Evolutionary conservation across 2,329 filamentous ascomycete genomes (phyloP).

Genomic region (Scedosporium boydii): DNA sequence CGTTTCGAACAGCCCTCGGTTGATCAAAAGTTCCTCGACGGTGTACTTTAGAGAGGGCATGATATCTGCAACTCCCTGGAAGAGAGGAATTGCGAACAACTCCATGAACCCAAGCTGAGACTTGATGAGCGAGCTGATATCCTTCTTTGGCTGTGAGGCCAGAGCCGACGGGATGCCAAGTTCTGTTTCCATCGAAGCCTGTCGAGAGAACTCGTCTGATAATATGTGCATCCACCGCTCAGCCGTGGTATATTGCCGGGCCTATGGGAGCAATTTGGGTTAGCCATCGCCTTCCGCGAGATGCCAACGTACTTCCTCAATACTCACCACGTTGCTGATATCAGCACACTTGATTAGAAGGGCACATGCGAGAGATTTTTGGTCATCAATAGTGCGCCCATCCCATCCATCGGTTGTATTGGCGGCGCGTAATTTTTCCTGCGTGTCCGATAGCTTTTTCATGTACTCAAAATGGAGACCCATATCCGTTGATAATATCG

Average conservation of each 20-base stretch:
- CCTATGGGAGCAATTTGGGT: conserved; percentile 39
- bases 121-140: conserved; percentile 71
- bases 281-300: neutral
- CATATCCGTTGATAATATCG: conserved; percentile 98
- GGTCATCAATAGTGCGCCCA: conserved; percentile 63
- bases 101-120: conserved; percentile 96
- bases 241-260: conserved; percentile 73
- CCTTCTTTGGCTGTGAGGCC: conserved; percentile 75
- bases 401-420: conserved; percentile 63
- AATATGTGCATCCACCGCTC: conserved; percentile 85
- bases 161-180: conserved; percentile 81
- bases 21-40: conserved; percentile 53
- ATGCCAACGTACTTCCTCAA: neutral
- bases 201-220: conserved; percentile 90
- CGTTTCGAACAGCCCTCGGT: conserved; percentile 14
- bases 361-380: conserved; percentile 75
- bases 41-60: conserved; percentile 79
- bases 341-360: conserved; percentile 96
- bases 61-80: conserved; percentile 77
- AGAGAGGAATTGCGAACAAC: conserved; percentile 85
- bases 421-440: conserved; percentile 64
- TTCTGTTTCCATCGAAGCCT: conserved; percentile 84
- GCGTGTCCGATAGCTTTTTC: conserved; percentile 72
- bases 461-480: conserved; percentile 95
- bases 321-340: conserved; percentile 91